Base-by-base conservation (phyloP, 2,329 filamentous ascomycete genomes). In the Dendryphion nanum region DNA sequence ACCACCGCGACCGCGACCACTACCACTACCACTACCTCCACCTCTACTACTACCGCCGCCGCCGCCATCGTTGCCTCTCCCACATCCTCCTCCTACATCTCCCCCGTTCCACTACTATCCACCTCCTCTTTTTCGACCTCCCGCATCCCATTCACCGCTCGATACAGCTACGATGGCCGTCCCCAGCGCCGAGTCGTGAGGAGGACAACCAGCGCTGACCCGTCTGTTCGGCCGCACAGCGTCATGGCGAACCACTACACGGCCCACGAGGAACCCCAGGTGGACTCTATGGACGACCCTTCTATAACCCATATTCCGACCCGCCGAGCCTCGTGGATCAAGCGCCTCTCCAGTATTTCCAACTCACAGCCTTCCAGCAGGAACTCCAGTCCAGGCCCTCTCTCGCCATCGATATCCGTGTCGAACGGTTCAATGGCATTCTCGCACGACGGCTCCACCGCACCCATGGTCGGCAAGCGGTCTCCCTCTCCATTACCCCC, bases 291-390 rank as follows among this genome's bases (percentile, higher is more conserved):
- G 26, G 60, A 65, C 33, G 37, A 46, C 10, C 32, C 44, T 23
- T 39, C 46, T 24, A 26, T n/a, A 26, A 10, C 23, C n/a, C 44
- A 50, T 35, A 36, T 51, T 29, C 65, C 72, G 33, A 47, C 57
- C 30, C 47, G 59, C 21, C 69, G 73, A 17, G 65, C 72, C 38
- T 87, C 84, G 18, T 90, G 86, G 86, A 80, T 89, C 47, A 79
- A 80, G 51, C 79, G 84, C 34, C 68, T 89, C 26, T 87, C 85
- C 17, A 71, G 79, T 30, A 77, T 83, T 17, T 83, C 83, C 15
- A 85, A 81, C 18, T 72, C 70, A 32, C 81, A 83, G 48, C 76
- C 79, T 63, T 81, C 77, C 45, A 86, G 81, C 54, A 64, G 73
- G 18, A 73, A 80, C 44, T 85, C 83, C 21, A 86, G 80, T 53